Conservation (phyloP, 2,329 filamentous ascomycete species). For the Fusarium chaquense region DNA sequence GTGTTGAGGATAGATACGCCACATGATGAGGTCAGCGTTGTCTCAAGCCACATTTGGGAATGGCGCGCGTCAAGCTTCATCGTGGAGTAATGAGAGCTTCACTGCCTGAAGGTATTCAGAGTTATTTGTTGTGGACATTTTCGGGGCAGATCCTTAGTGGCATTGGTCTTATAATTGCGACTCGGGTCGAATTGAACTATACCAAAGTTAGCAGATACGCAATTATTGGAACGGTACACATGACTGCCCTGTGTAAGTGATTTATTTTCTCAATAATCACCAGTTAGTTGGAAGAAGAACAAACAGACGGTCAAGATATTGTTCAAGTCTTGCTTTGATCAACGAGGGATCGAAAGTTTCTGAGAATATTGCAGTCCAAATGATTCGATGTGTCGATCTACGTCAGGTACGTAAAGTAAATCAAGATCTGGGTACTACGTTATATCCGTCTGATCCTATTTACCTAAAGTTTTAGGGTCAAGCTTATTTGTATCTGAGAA, state of each 20-base stretch:
- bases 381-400: neutral
- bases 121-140: neutral
- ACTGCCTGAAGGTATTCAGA: neutral
- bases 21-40: constrained; percentile 39
- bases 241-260: neutral
- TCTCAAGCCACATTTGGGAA: constrained; percentile 10
- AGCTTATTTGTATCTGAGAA: neutral
- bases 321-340: neutral
- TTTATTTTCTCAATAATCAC: neutral
- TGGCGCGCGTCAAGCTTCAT: constrained; percentile 8
- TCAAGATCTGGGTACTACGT: neutral
- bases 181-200: neutral
- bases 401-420: neutral
- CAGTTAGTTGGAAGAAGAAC: neutral
- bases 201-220: too few relatives aligned
- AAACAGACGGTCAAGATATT: neutral
- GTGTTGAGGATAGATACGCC: constrained; percentile 21
- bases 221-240: neutral
- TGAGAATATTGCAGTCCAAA: neutral
- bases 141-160: neutral
- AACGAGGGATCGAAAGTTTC: neutral
- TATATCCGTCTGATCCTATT: neutral
- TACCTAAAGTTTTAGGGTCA: neutral
- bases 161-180: too few relatives aligned
- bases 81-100: neutral